These are phyloP conservation scores for Sutorius australiensis DNA, from an alignment of 768 basidiomycete species.

Conservation along the genomic window DNA sequence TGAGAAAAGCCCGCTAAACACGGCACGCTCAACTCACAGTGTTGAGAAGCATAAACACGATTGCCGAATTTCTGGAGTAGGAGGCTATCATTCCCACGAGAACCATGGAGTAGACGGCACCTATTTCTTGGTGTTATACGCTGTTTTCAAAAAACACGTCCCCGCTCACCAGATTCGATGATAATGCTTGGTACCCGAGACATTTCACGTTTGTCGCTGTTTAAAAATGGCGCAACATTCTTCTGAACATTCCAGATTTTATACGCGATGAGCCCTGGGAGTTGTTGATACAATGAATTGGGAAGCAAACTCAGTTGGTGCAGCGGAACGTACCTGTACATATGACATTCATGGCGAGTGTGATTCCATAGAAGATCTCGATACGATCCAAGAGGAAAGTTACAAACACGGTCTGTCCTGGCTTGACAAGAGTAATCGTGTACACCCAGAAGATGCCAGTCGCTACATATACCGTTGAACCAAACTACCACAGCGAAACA, in stretches of 20 bases:
- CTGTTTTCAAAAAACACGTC: neutral
- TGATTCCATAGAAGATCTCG: neutral
- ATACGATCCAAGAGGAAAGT: neutral
- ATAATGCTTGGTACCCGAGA: neutral
- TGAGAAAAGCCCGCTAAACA: neutral
- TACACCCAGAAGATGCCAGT: neutral
- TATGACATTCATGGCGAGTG: neutral
- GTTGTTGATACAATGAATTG: neutral
- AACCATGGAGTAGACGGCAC: neutral
- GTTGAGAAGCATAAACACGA: neutral
- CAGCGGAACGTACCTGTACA: neutral
- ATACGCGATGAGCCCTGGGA: neutral
- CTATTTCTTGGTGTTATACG: neutral
- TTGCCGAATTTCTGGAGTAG: neutral
- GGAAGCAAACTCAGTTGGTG: neutral
- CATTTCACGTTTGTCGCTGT: neutral
- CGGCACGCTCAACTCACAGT: neutral
- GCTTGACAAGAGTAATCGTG: neutral
- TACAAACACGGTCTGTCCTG: neutral
- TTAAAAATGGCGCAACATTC: neutral
- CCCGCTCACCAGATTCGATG: neutral
- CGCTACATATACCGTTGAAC: neutral
- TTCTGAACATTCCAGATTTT: neutral
- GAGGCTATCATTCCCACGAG: neutral
- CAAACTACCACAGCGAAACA: neutral